A percentile compares a stretch with the other conserved stretches of the same genome.
Conservation (phyloP, 805 yeast genomes). For the Candida suzukii region DNA sequence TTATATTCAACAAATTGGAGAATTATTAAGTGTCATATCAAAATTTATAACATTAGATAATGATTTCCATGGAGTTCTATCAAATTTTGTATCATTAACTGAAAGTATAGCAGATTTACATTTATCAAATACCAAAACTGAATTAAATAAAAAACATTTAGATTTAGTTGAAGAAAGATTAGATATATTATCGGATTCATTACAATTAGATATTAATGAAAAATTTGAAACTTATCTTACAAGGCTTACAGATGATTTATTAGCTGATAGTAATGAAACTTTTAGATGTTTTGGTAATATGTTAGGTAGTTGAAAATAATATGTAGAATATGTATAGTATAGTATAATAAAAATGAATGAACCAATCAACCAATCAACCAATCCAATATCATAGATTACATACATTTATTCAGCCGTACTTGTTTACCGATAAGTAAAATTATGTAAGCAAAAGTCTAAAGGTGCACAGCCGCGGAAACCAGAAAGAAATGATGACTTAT, state of each 20-base stretch:
- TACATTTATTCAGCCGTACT: background rate
- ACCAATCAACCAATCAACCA: too few species aligned
- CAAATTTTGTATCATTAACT: slow-evolving; percentile 26
- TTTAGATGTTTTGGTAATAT: slow-evolving; percentile 39
- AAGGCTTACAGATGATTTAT: slow-evolving; percentile 43
- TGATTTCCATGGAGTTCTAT: slow-evolving; percentile 29
- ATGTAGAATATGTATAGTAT: background rate
- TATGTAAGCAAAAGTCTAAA: too few species aligned
- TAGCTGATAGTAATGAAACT: slow-evolving; percentile 42
- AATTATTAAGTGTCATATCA: slow-evolving; percentile 27
- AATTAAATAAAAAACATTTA: slow-evolving; percentile 14
- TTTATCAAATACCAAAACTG: slow-evolving; percentile 16
- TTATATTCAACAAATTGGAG: slow-evolving; percentile 35
- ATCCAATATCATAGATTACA: too few species aligned
- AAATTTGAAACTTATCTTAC: slow-evolving; percentile 36
- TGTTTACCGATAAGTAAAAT: too few species aligned
- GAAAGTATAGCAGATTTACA: slow-evolving; percentile 14
- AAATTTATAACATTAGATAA: slow-evolving; percentile 31
- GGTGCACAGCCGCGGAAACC: too few species aligned
- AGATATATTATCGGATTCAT: slow-evolving; percentile 30
- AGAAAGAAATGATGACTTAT: background rate
- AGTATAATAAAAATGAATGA: background rate
- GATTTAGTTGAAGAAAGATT: slow-evolving; percentile 19
- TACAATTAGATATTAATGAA: slow-evolving; percentile 32
- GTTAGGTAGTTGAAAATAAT: slow-evolving; percentile 16